These are phyloP conservation scores for Gastrodia elata DNA, from an alignment of 106 monocot genomes.

Conservation along the genomic window DNA sequence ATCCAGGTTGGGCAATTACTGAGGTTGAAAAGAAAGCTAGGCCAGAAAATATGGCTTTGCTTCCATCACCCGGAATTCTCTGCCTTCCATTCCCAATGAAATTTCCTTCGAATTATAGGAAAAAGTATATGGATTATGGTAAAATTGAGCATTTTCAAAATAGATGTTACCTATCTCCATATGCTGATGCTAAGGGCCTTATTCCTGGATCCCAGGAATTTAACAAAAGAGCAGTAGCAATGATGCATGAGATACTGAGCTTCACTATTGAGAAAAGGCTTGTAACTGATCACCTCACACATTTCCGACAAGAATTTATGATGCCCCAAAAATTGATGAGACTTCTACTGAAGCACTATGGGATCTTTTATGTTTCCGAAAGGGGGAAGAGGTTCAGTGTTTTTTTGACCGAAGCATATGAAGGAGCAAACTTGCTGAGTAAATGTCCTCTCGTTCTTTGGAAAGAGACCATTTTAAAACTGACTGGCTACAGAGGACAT, in stretches of 20 bases:
- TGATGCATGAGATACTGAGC: constrained; percentile 89
- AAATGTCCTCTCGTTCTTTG: constrained; percentile 71
- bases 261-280: constrained; percentile 89
- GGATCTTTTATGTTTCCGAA: constrained; percentile 89
- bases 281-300: constrained; percentile 81
- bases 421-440: constrained; percentile 60
- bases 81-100: constrained; percentile 74
- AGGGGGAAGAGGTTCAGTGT: constrained; percentile 80
- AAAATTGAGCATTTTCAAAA: constrained; percentile 76
- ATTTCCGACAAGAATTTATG: constrained; percentile 70
- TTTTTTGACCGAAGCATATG: constrained; percentile 78
- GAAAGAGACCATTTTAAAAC: constrained; percentile 69
- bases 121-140: constrained; percentile 42
- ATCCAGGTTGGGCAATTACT: constrained; percentile 74
- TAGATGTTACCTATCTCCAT: constrained; percentile 63
- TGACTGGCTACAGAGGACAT: constrained; percentile 76
- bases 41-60: not conserved
- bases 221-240: constrained; percentile 78
- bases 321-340: constrained; percentile 98
- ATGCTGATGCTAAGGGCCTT: constrained; percentile 55
- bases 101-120: constrained; percentile 67
- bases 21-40: constrained; percentile 64
- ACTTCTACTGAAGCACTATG: constrained; percentile 80
- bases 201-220: constrained; percentile 63
- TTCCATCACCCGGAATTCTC: constrained; percentile 41